phyloP scores from a whole-genome alignment of 2,329 filamentous ascomycete species.

The Ceratocystis alfenasii region DNA sequence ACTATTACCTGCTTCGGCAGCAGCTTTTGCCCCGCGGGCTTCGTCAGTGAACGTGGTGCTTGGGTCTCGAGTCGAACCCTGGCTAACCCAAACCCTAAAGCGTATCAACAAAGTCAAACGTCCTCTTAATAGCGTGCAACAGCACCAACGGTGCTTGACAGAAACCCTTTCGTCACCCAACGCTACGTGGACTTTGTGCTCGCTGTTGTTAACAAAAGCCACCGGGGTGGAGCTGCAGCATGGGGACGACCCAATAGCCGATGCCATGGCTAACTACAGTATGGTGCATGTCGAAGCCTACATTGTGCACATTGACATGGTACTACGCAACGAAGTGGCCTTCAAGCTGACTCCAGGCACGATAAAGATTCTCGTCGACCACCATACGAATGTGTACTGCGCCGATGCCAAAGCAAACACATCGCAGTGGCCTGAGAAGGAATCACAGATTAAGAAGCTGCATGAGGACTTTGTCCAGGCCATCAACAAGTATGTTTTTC shows the following conservation, averaged over 20 bases:
- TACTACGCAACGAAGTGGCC: conserved; percentile 90
- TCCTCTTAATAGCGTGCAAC: conserved; percentile 88
- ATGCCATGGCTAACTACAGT: conserved; percentile 86
- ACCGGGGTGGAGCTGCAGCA: conserved; percentile 73
- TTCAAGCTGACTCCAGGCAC: conserved; percentile 95
- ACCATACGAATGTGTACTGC: conserved; percentile 92
- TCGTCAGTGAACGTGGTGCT: conserved; percentile 91
- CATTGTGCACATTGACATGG: conserved; percentile 98
- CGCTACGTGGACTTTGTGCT: conserved; percentile 90
- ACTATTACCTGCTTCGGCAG: conserved; percentile 86
- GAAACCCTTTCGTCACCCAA: conserved; percentile 82
- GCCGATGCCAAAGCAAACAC: conserved; percentile 79
- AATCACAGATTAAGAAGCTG: conserved; percentile 89
- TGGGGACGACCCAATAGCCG: conserved; percentile 57
- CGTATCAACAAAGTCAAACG: conserved; percentile 94
- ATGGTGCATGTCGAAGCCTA: conserved; percentile 91
- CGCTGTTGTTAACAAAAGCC: conserved; percentile 81
- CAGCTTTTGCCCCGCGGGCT: conserved; percentile 82
- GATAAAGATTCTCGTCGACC: conserved; percentile 85
- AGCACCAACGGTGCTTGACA: conserved; percentile 89
- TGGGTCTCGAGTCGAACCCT: conserved; percentile 82
- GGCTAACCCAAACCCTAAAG: conserved; percentile 94
- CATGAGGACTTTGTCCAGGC: conserved; percentile 95
- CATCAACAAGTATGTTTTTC: conserved; percentile 93
- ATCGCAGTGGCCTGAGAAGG: conserved; percentile 94